Base-by-base conservation (phyloP, 192 early-diverging fungal genomes). In the Podochytrium sp. region DNA sequence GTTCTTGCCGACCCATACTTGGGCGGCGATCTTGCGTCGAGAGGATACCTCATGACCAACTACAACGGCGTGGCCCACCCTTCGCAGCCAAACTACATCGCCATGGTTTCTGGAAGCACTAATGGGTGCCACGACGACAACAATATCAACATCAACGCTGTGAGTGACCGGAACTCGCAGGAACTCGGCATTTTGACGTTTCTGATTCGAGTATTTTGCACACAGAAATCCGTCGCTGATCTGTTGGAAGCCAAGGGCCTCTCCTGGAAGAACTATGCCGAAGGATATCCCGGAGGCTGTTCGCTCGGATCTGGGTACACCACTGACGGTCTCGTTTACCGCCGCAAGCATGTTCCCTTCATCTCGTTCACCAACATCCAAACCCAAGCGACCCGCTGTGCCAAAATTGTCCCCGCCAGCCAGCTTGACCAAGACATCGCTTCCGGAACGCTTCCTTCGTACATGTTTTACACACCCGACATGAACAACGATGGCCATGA, bases 331-430 rank as follows among this genome's bases (percentile, higher is more conserved):
- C n/a, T n/a, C n/a, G n/a, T n/a, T n/a, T 89, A 90, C 79, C 66
- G 73, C 65, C 79, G 92, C 61, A 93, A 92, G 74, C 92, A 93
- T 77, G 91, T 91, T 72, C 92, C 92, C 7, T 91, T 93, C 73
- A 79, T 79, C 29, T 82, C 79, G 30, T 86, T 87, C 67, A 81
- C 68, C 52, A 76, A 75, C 42, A 88, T 93, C 60, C 25, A 38
- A 25, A 73, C 35, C 40, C 86, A 91, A 77, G n/a, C 84, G 7
- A 68, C 84, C 30, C 79, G 87, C 18, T 91, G 90, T 72, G 82
- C 83, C 51, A 91, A 89, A 3, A 85, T 92, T 56, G 90, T 92
- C 12, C 76, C 75, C 53, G 66, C 79, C 14, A 71, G 75, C 37
- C 83, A 92, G 76, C 66, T 92, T 34, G 76, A 74, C 33, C 74